Percentiles rank a stretch among this genome's conserved stretches.
phyloP scores from a whole-genome alignment of 2,329 filamentous ascomycete species.

The Dryadomyces sulphureus region DNA sequence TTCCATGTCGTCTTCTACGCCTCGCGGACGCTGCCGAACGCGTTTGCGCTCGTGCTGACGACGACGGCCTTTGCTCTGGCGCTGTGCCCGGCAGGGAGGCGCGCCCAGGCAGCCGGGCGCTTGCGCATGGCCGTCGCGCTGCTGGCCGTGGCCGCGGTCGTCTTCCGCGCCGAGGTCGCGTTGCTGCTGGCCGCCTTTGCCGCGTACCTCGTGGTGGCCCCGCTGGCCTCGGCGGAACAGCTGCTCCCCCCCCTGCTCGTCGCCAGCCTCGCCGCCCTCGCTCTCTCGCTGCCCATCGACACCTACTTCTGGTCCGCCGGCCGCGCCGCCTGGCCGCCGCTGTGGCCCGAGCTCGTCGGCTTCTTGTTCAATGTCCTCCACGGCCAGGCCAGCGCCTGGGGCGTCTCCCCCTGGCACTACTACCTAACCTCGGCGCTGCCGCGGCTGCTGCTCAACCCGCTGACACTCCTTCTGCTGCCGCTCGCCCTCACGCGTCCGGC shows the following conservation, averaged over 20 bases:
- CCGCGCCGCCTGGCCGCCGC: constrained; percentile 20
- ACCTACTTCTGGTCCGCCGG: constrained; percentile 49
- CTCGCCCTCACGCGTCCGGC: constrained; percentile 34
- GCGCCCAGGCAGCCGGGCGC: constrained; percentile 23
- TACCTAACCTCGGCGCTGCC: constrained; percentile 77
- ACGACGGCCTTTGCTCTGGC: constrained; percentile 32
- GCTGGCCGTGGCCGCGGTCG: constrained; percentile 62
- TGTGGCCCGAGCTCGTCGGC: constrained; percentile 83
- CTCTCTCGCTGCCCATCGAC: constrained; percentile 61
- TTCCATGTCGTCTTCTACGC: constrained; percentile 93
- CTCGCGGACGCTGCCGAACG: constrained; percentile 83
- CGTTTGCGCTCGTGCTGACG: constrained; percentile 78
- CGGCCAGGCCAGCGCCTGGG: constrained; percentile 77
- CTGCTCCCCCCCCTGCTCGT: constrained; percentile 52
- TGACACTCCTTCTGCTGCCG: constrained; percentile 42
- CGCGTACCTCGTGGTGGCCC: constrained; percentile 44
- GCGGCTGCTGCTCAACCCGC: constrained; percentile 61
- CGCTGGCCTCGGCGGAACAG: constrained; percentile 25
- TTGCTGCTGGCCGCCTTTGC: constrained; percentile 59
- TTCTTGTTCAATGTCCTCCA: constrained; percentile 87
- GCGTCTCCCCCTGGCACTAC: constrained; percentile 69
- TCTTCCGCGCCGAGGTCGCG: constrained; percentile 84
- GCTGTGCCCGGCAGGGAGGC: constrained; percentile 11
- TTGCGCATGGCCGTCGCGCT: constrained; percentile 55
- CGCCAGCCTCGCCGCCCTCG: constrained; percentile 52